A percentile compares a stretch with the other conserved stretches of the same genome.
Conservation (phyloP, 1,284 basidiomycete genomes). For the Ceratobasidium sp. region DNA sequence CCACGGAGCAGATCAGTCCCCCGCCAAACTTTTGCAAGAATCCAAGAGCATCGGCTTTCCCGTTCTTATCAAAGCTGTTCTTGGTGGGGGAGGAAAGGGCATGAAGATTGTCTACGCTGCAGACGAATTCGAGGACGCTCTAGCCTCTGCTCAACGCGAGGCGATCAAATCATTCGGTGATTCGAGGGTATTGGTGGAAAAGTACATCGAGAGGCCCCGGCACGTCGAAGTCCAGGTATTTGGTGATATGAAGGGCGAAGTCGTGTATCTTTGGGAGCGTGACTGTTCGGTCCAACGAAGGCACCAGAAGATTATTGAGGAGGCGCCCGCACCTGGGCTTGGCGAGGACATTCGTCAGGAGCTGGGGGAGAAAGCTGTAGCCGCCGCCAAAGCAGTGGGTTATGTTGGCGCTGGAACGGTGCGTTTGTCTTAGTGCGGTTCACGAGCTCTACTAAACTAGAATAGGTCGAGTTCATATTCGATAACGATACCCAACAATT, state of each 20-base stretch:
- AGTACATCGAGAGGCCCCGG: constrained; percentile 83
- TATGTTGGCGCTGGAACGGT: constrained; percentile 91
- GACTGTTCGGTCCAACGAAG: constrained; percentile 95
- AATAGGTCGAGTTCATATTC: constrained; percentile 87
- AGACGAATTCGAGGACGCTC: constrained; percentile 77
- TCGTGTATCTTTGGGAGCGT: constrained; percentile 90
- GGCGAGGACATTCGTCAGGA: constrained; percentile 78
- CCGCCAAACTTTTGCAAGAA: constrained; percentile 68
- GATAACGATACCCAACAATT: constrained; percentile 87
- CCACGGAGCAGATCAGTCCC: constrained; percentile 80
- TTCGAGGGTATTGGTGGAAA: constrained; percentile 85
- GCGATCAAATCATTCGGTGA: constrained; percentile 88
- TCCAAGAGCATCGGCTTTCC: constrained; percentile 88
- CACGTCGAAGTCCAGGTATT: constrained; percentile 94
- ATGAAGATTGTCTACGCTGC: constrained; percentile 86
- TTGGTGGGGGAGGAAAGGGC: constrained; percentile 96
- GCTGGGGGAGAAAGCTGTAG: constrained; percentile 87
- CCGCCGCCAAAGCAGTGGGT: constrained; percentile 89
- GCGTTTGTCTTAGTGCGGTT: not conserved
- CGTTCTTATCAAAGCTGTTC: constrained; percentile 93
- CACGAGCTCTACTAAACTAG: not conserved
- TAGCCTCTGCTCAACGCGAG: constrained; percentile 88
- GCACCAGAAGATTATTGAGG: constrained; percentile 96
- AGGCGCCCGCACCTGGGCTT: constrained; percentile 92
- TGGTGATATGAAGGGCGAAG: constrained; percentile 78